These are phyloP conservation scores for Taiozyma sp. DNA, from an alignment of 1,139 yeast genomes.

Conservation along the genomic window DNA sequence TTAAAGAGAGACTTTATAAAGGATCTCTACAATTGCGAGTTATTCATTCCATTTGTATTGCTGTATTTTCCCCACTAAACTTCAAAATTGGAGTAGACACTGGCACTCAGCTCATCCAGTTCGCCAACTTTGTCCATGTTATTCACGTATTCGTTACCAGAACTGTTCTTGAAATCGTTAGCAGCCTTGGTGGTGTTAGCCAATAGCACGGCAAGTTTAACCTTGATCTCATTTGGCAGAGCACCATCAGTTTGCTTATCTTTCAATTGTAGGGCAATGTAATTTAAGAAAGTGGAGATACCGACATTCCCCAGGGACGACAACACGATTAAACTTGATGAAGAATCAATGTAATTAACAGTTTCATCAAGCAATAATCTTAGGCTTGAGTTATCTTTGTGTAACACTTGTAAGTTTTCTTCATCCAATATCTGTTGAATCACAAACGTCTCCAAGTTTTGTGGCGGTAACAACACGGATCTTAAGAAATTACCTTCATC, in stretches of 20 bases:
- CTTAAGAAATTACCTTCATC: constrained; percentile 11
- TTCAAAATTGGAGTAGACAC: constrained; percentile 83
- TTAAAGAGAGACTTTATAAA: neutral
- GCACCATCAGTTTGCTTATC: neutral
- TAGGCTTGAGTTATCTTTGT: constrained; percentile 24
- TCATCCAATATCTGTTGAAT: constrained; percentile 37
- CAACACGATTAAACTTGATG: constrained; percentile 35
- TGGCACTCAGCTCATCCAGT: constrained; percentile 84
- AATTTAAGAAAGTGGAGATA: constrained; percentile 13
- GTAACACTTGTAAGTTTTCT: constrained; percentile 25
- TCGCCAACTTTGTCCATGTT: constrained; percentile 44
- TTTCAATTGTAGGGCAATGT: constrained; percentile 21
- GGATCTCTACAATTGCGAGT: neutral
- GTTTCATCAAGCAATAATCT: constrained; percentile 45
- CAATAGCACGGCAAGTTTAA: constrained; percentile 63
- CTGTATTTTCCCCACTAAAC: neutral
- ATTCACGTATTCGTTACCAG: constrained; percentile 43
- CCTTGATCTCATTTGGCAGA: constrained; percentile 23
- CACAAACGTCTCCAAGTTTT: constrained; percentile 29
- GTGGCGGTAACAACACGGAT: constrained; percentile 27
- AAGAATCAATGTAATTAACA: constrained; percentile 40
- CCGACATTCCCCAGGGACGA: constrained; percentile 34
- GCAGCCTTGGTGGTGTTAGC: constrained; percentile 70
- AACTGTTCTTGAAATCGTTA: constrained; percentile 42
- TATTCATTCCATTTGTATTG: neutral